Evolutionary conservation across 2,329 filamentous ascomycete genomes (phyloP).

Genomic region (Penicillium frequentans): DNA sequence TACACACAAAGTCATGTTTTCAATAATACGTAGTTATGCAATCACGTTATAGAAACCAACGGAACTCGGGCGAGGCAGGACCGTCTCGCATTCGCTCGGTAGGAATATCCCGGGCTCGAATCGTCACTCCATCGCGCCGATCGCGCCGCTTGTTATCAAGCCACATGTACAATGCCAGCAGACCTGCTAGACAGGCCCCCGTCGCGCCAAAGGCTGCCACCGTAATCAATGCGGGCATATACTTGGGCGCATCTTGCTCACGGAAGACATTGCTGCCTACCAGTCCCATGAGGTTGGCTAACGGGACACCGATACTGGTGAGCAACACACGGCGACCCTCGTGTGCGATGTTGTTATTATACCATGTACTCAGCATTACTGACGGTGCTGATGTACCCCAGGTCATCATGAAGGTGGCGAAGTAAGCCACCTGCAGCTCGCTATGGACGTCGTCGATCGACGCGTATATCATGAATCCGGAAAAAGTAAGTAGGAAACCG

Average conservation of each 20-base stretch:
- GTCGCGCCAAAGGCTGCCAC: constrained; percentile 54
- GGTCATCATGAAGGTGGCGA: constrained; percentile 78
- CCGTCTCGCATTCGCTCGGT: constrained; percentile 59
- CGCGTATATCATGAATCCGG: constrained; percentile 77
- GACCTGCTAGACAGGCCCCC: constrained; percentile 56
- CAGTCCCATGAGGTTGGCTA: constrained; percentile 75
- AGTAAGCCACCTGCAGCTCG: constrained; percentile 68
- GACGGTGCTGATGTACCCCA: constrained; percentile 76
- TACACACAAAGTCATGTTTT: background rate
- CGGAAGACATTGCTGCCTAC: constrained; percentile 69
- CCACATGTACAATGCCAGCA: constrained; percentile 64
- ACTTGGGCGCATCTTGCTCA: constrained; percentile 63
- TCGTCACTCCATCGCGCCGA: constrained; percentile 53
- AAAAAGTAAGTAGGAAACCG: constrained; percentile 72
- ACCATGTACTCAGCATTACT: constrained; percentile 67
- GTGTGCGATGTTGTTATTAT: constrained; percentile 80
- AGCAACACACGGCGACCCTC: constrained; percentile 70
- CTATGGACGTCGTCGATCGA: constrained; percentile 63
- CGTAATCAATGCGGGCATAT: constrained; percentile 65
- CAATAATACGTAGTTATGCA: background rate
- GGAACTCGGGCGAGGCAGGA: constrained; percentile 54
- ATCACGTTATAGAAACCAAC: constrained; percentile 52
- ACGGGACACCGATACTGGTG: constrained; percentile 70
- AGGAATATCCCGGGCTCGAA: constrained; percentile 58
- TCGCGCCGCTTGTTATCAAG: constrained; percentile 65